Conservation (phyloP, 1,139 yeast species). For the Suhomyces chickasaworum region DNA sequence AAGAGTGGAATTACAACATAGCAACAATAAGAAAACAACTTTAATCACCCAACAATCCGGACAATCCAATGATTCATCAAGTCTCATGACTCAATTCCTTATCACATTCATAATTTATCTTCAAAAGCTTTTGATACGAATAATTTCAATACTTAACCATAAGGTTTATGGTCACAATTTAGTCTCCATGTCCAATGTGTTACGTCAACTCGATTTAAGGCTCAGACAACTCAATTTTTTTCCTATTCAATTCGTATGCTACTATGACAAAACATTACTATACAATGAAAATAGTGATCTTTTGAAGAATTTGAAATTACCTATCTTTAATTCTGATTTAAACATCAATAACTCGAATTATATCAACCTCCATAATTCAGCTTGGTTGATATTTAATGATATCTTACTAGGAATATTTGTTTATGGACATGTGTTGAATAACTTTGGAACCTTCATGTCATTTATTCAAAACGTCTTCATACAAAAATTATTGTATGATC, state of each 20-base stretch:
- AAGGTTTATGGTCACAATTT: slow-evolving; percentile 24
- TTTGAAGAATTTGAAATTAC: slow-evolving; percentile 33
- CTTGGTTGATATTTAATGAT: slow-evolving; percentile 89
- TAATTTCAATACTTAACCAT: slow-evolving; percentile 31
- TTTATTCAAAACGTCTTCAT: slow-evolving; percentile 42
- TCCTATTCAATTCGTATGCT: slow-evolving; percentile 76
- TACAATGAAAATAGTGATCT: slow-evolving; percentile 28
- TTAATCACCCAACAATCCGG: too few species aligned
- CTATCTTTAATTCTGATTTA: slow-evolving; percentile 40
- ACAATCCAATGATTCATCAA: too few species aligned
- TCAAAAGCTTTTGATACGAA: slow-evolving; percentile 25
- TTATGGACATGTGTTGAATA: slow-evolving; percentile 51
- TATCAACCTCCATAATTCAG: slow-evolving; percentile 80
- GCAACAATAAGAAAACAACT: too few species aligned
- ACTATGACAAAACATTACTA: slow-evolving; percentile 37
- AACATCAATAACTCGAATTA: slow-evolving; percentile 67
- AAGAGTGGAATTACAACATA: slow-evolving; percentile 20
- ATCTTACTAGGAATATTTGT: slow-evolving; percentile 69
- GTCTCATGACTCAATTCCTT: neutral
- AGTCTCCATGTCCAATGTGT: slow-evolving; percentile 54
- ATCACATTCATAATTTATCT: slow-evolving; percentile 14
- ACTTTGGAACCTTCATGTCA: slow-evolving; percentile 37
- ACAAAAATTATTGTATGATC: slow-evolving; percentile 30
- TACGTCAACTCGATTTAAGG: slow-evolving; percentile 78
- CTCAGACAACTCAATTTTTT: slow-evolving; percentile 75